Conservation (phyloP, 164 flowering plant species). For the Annona squamosa region DNA sequence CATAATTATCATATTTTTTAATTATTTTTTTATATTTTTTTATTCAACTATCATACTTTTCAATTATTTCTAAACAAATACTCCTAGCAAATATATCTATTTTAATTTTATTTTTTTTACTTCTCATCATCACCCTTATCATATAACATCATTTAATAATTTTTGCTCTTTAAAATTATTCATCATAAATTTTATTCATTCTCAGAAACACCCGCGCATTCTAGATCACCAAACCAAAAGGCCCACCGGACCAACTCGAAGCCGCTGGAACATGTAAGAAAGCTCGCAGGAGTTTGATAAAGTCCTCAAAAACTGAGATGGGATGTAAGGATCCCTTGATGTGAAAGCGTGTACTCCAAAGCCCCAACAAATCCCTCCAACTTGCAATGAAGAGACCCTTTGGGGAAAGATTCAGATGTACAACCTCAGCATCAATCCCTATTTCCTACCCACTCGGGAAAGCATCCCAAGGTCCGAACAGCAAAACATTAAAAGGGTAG, state of each 20-base stretch:
- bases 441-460: not conserved
- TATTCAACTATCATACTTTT: no score
- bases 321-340: not conserved
- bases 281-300: not conserved
- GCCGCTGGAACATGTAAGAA: not conserved
- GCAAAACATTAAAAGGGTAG: not conserved
- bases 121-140: no score
- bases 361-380: not conserved
- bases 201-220: not conserved
- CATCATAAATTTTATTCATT: no score
- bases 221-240: not conserved
- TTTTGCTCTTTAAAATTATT: no score
- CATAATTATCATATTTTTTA: no score
- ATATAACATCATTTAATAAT: no score
- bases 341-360: slow-evolving; percentile 8
- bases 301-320: not conserved
- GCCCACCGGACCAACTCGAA: not conserved
- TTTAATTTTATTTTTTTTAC: no score
- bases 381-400: slow-evolving; percentile 4
- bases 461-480: not conserved
- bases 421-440: not conserved
- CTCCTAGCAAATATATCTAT: no score
- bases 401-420: slow-evolving; percentile 6
- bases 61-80: no score
- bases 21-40: no score